These are phyloP conservation scores for Fagopyrum homotropicum DNA, from an alignment of 148 eudicot genomes.

Conservation along the genomic window DNA sequence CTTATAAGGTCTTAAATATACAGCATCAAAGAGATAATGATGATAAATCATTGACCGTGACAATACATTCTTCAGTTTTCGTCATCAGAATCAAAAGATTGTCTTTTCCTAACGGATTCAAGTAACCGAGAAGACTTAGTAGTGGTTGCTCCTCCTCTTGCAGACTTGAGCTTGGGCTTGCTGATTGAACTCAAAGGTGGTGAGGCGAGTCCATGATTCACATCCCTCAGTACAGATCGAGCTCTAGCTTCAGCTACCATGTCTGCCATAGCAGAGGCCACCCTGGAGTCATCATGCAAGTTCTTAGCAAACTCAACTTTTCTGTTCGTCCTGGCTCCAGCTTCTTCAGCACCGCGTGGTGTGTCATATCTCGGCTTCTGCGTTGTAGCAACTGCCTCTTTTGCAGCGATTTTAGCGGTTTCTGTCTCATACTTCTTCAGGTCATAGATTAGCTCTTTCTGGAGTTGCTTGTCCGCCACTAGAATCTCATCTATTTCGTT, in stretches of 20 bases:
- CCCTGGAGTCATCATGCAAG: conserved; percentile 33
- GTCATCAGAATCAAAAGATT: conserved; percentile 75
- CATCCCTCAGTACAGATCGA: conserved; percentile 71
- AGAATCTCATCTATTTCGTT: conserved; percentile 86
- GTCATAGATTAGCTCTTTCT: conserved; percentile 83
- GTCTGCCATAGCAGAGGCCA: conserved; percentile 70
- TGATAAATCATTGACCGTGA: neutral
- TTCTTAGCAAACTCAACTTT: conserved; percentile 25
- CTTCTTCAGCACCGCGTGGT: conserved; percentile 22
- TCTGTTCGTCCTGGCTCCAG: conserved; percentile 15
- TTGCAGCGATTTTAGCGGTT: conserved; percentile 52
- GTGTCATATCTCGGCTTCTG: conserved; percentile 33
- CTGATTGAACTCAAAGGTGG: conserved; percentile 72
- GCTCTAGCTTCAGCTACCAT: conserved; percentile 59
- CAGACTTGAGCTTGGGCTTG: conserved; percentile 55
- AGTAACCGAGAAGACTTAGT: conserved; percentile 41
- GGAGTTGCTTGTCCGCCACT: conserved; percentile 89
- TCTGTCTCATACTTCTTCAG: conserved; percentile 66
- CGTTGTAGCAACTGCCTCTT: conserved; percentile 43
- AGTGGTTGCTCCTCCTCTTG: conserved; percentile 20
- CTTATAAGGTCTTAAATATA: neutral
- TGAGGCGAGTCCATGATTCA: conserved; percentile 38
- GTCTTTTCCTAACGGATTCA: conserved; percentile 69
- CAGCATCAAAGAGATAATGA: neutral
- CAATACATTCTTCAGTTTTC: conserved; percentile 34